These are phyloP conservation scores for Domatiomyces catenatus DNA, from an alignment of 2,329 filamentous ascomycete genomes.

Conservation along the genomic window DNA sequence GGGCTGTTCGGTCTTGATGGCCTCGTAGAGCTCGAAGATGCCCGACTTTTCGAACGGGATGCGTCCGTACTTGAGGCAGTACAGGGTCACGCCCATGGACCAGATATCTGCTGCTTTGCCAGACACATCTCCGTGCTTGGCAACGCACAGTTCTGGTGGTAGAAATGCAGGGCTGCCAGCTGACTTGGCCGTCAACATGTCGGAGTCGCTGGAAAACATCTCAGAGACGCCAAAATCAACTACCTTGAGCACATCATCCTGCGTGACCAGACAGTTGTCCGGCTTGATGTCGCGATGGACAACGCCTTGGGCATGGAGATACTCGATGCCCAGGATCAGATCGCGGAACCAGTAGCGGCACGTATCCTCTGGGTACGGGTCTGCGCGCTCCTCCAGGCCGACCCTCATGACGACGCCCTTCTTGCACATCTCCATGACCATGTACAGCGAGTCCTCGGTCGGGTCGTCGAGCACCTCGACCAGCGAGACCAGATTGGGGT, in stretches of 20 bases:
- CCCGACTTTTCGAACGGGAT: constrained; percentile 71
- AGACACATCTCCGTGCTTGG: constrained; percentile 71
- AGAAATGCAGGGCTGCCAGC: constrained; percentile 91
- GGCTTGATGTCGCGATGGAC: constrained; percentile 97
- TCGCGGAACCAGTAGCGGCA: constrained; percentile 91
- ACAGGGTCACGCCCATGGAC: constrained; percentile 95
- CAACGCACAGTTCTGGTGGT: constrained; percentile 78
- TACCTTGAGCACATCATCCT: constrained; percentile 87
- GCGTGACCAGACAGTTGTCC: constrained; percentile 80
- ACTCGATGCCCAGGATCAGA: constrained; percentile 86
- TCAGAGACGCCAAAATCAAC: constrained; percentile 99
- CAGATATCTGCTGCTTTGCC: constrained; percentile 88
- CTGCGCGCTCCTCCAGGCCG: constrained; percentile 64
- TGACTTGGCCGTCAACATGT: constrained; percentile 86
- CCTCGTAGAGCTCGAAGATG: constrained; percentile 75
- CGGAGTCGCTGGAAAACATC: constrained; percentile 78
- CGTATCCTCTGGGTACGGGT: constrained; percentile 65
- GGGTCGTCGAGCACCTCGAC: constrained; percentile 94
- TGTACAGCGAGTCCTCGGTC: constrained; percentile 88
- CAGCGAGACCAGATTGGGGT: constrained; percentile 81
- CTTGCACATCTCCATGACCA: constrained; percentile 98
- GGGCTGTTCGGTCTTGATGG: constrained; percentile 59
- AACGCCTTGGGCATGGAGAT: constrained; percentile 84
- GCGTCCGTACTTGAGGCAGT: constrained; percentile 74
- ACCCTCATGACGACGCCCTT: constrained; percentile 97